Evolutionary conservation across 2,329 filamentous ascomycete genomes (phyloP).

Genomic region (Colletotrichum salicis): DNA sequence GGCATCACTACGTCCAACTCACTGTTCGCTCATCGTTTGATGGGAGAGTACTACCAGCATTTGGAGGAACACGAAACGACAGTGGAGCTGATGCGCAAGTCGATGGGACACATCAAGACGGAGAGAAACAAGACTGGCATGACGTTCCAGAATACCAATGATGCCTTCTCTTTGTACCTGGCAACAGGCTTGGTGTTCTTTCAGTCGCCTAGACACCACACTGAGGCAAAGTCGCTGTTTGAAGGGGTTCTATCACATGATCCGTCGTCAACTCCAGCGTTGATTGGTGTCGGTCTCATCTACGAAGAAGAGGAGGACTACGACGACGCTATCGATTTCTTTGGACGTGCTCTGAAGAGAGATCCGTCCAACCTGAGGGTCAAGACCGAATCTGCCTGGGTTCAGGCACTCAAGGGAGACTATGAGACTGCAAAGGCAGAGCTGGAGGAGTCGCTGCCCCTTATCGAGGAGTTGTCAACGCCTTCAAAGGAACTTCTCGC

Average conservation of each 20-base stretch:
- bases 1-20: conserved; percentile 76
- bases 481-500: conserved; percentile 78
- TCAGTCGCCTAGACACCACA: conserved; percentile 88
- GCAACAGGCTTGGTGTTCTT: conserved; percentile 91
- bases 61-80: conserved; percentile 87
- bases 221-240: conserved; percentile 88
- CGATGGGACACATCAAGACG: conserved; percentile 67
- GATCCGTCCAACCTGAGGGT: conserved; percentile 82
- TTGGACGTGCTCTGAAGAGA: conserved; percentile 78
- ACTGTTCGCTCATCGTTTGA: conserved; percentile 82
- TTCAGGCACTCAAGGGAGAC: conserved; percentile 84
- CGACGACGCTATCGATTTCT: conserved; percentile 80
- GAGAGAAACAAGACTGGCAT: conserved; percentile 76
- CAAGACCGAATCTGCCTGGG: conserved; percentile 90
- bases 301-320: conserved; percentile 95
- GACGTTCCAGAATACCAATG: conserved; percentile 73
- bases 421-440: conserved; percentile 74
- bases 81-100: conserved; percentile 82
- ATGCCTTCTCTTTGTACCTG: conserved; percentile 80
- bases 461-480: conserved; percentile 71
- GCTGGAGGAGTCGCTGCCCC: conserved; percentile 74
- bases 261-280: conserved; percentile 78
- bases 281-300: conserved; percentile 91
- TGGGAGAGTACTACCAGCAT: conserved; percentile 84
- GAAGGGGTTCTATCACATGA: conserved; percentile 82